phyloP scores from a whole-genome alignment of 2,329 filamentous ascomycete genomes.

The Graphiopsis chlorocephala region DNA sequence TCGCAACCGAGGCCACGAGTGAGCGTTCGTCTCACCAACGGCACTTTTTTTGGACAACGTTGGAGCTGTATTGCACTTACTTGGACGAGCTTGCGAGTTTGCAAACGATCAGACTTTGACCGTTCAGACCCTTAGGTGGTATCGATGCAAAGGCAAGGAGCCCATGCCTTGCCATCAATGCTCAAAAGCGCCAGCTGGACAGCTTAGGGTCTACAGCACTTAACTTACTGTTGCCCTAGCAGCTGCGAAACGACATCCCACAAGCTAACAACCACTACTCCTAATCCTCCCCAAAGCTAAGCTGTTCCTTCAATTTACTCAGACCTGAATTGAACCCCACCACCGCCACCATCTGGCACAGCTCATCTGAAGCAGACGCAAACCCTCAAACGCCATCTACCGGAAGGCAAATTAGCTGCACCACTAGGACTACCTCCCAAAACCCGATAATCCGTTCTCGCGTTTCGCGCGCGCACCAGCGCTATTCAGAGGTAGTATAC shows the following conservation, averaged over 20 bases:
- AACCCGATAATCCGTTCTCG: not conserved
- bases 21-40: not conserved
- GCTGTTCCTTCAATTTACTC: not conserved
- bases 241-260: not conserved
- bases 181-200: not conserved
- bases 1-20: not conserved
- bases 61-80: not conserved
- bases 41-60: not conserved
- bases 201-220: not conserved
- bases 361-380: not conserved
- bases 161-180: not conserved
- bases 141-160: not conserved
- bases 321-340: not conserved
- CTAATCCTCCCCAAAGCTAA: not conserved
- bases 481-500: not conserved
- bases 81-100: not conserved
- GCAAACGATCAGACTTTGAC: not conserved
- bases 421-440: too few species aligned
- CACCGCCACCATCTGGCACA: not conserved
- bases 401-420: not conserved
- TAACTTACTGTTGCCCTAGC: conserved; percentile 1
- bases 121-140: not conserved
- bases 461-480: not conserved
- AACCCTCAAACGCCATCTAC: not conserved
- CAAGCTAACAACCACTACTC: not conserved